Evolutionary conservation across 176 grass and related monocot species (phyloP), one percentile per base, ranked within the genome.

Genomic region (Melocanna baccifera): DNA sequence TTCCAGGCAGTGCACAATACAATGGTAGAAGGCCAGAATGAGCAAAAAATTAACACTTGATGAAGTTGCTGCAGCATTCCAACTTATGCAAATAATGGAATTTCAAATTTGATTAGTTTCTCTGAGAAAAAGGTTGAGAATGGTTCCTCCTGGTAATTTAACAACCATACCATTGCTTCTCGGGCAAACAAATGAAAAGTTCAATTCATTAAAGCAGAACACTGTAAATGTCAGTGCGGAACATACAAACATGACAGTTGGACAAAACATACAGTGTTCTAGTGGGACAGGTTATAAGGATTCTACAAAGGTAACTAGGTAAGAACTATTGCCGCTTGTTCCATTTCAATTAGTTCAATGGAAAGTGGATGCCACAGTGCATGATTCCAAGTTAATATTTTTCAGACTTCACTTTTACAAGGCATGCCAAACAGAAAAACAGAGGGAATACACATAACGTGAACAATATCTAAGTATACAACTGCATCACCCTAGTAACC

Each of bases 401-500:
- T 28, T 58, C 16, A 23, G 36, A 56, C 37, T 19, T 80, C 8
- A 45, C 37, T 71, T 86, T 71, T 46, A 75, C 9, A 0, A 57
- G 65, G 47, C 62, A 40, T 30, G 16, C 25, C 26, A 56, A 77
- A 86, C 2, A 81, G 55, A 40, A 89, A 80, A 67, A 56, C 18
- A 69, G 18, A 73, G 34, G 37, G 72, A 81, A 80, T 47, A 36
- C 53, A 62, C 39, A 83, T 59, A 71, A 71, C n/a, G 6, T 40
- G 25, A 55, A 57, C 11, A 55, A 58, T 57, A 70, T 55, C 57
- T 45, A 32, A 52, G 72, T 62, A 62, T 85, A 56, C 42, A 81
- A 81, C 62, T 67, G n/a, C 71, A 85, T 20, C 51, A 43, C 61
- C 51, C 63, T 80, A 76, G 12, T 76, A 63, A 64, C 57, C 56